Base-by-base conservation (phyloP, 1,284 basidiomycete species). In the Quambalaria eucalypti region DNA sequence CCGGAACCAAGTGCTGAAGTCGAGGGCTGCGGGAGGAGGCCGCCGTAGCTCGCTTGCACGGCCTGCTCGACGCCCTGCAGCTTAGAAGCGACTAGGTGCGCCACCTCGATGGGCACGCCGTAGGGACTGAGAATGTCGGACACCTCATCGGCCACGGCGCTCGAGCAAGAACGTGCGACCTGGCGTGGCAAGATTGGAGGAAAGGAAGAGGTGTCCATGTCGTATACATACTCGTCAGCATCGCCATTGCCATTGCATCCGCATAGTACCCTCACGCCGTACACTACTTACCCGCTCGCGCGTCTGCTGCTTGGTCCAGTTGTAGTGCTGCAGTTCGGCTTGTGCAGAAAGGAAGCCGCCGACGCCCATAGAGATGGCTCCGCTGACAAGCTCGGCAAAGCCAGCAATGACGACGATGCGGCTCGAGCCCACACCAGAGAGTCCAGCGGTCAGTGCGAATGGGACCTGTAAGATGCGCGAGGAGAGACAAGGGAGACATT, bases 331-430 rank as follows among this genome's bases (percentile, higher is more conserved):
- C 50, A 90, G 84, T 77, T 98, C 93, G 36, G 93, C 88, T 77
- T 97, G 90, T 0, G 92, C 90, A 1, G 90, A 90, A 54, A 98
- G 85, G 81, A 93, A 96, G 25, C 93, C 93, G 55, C 93, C 93
- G 49, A 97, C 87, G 58, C 33, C 92, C 93, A 97, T 98, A 16
- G 79, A 80, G 60, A 97, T 89, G 30, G 67, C 66, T 19, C 68
- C 66, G 5, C 71, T 66, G 21, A 73, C 71, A 48, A 71, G 62
- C 76, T 96, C 89, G 28, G 92, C 88, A 50, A 95, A 78, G 48
- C 92, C 90, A 66, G 90, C 88, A 48, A 95, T 81, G 47, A 96
- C 87, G 66, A 96, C 92, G 33, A 95, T 81, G 52, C 81, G 84
- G 12, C 88, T 90, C 64, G 87, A 85, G 48, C 92, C 91, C 19